Evolutionary conservation across 2,329 filamentous ascomycete genomes (phyloP).

Genomic region (Trichophyton schoenleinii): DNA sequence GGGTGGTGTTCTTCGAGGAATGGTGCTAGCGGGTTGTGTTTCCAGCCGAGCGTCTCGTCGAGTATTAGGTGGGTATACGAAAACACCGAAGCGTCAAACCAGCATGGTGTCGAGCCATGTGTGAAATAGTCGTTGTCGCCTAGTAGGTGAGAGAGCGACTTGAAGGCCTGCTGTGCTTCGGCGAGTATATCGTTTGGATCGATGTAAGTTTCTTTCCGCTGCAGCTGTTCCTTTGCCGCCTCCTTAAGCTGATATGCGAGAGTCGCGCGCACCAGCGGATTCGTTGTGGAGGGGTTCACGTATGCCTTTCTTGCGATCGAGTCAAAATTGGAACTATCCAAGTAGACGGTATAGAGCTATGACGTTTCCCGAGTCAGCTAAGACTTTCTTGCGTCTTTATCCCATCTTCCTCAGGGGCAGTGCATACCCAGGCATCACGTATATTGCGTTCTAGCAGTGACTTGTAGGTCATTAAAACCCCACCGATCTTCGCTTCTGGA

Average conservation of each 20-base stretch:
- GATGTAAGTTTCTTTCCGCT: slow-evolving; percentile 46
- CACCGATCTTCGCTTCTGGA: slow-evolving; percentile 43
- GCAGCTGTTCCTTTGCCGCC: slow-evolving; percentile 63
- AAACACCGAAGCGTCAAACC: slow-evolving; percentile 84
- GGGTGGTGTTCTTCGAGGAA: slow-evolving; percentile 45
- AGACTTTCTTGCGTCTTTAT: neutral
- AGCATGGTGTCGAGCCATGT: slow-evolving; percentile 43
- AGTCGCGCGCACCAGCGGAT: slow-evolving; percentile 48
- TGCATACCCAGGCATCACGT: slow-evolving; percentile 67
- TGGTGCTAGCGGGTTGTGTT: slow-evolving; percentile 46
- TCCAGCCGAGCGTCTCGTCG: slow-evolving; percentile 52
- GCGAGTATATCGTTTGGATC: slow-evolving; percentile 46
- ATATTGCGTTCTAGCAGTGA: slow-evolving; percentile 64
- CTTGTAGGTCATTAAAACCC: slow-evolving; percentile 43
- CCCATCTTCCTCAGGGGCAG: neutral
- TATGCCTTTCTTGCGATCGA: slow-evolving; percentile 60
- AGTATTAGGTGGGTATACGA: slow-evolving; percentile 76
- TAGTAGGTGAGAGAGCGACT: slow-evolving; percentile 48
- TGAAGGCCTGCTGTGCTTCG: slow-evolving; percentile 51
- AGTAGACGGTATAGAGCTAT: slow-evolving; percentile 68
- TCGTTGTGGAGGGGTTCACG: slow-evolving; percentile 49
- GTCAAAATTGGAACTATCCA: slow-evolving; percentile 53
- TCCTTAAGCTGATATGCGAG: slow-evolving; percentile 54
- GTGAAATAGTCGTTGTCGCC: slow-evolving; percentile 52
- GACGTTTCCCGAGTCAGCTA: neutral